phyloP scores from a whole-genome alignment of 192 early-diverging fungal genomes.

The Mortierella antarctica region DNA sequence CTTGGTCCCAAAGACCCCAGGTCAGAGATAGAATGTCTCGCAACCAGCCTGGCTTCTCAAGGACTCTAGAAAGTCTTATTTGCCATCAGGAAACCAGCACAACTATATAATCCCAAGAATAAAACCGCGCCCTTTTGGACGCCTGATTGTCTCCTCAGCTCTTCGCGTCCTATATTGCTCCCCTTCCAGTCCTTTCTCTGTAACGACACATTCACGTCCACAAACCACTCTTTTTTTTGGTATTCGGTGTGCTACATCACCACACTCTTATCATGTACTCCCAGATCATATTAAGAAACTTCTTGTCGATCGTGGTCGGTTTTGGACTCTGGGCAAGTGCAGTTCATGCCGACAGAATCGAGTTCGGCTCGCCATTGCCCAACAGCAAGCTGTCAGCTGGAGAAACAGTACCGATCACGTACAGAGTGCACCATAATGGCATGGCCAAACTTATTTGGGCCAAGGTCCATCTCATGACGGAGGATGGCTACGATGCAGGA shows the following conservation, averaged over 20 bases:
- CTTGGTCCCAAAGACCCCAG: too few species aligned
- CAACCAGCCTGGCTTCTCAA: too few species aligned
- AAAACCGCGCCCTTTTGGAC: too few species aligned
- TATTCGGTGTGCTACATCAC: background rate
- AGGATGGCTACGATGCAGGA: conserved; percentile 35
- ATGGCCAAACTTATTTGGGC: conserved; percentile 30
- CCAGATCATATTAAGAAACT: background rate
- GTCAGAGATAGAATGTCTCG: too few species aligned
- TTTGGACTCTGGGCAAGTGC: conserved; percentile 4
- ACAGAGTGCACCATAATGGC: conserved; percentile 38
- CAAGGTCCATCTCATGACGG: conserved; percentile 35
- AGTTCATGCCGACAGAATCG: conserved; percentile 22
- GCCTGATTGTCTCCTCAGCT: too few species aligned
- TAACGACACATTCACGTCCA: background rate
- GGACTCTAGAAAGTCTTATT: too few species aligned
- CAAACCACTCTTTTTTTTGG: background rate
- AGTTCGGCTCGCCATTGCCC: conserved; percentile 21
- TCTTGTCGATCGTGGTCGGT: conserved; percentile 2
- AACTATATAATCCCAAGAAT: too few species aligned
- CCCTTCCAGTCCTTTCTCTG: background rate
- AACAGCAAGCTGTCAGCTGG: conserved; percentile 9
- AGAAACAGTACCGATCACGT: conserved; percentile 14
- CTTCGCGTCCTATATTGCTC: too few species aligned
- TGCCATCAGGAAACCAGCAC: too few species aligned
- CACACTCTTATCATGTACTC: background rate